Evolutionary conservation across 1,139 yeast genomes (phyloP).

Genomic region (Lizanozyma gosingica): DNA sequence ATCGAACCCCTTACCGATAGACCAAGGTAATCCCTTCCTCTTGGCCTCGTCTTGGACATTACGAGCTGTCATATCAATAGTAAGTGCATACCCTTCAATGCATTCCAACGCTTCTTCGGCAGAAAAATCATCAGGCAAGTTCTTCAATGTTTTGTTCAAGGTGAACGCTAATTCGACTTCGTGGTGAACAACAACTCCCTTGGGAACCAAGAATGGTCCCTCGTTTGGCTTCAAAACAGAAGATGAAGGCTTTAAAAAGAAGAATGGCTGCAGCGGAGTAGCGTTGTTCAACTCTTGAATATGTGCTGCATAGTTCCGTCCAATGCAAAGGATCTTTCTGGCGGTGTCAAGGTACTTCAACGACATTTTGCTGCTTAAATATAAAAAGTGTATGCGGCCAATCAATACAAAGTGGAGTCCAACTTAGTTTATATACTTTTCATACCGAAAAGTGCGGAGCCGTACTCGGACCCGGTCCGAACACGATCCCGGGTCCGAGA

Average conservation of each 20-base stretch:
- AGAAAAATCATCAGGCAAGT: constrained; percentile 49
- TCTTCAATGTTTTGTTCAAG: constrained; percentile 53
- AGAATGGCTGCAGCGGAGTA: constrained; percentile 78
- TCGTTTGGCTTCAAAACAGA: constrained; percentile 49
- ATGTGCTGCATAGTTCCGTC: constrained; percentile 94
- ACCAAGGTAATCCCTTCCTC: constrained; percentile 92
- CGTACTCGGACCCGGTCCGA: too few species aligned
- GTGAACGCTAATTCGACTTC: constrained; percentile 88
- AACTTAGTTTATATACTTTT: too few species aligned
- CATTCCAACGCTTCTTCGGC: constrained; percentile 63
- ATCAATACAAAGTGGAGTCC: too few species aligned
- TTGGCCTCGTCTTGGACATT: constrained; percentile 95
- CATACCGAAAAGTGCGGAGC: too few species aligned
- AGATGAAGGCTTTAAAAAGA: constrained; percentile 80
- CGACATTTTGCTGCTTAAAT: constrained; percentile 33
- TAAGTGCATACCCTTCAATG: constrained; percentile 78
- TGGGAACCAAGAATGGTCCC: constrained; percentile 80
- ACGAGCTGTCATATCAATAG: constrained; percentile 91
- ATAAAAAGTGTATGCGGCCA: too few species aligned
- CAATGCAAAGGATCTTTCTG: constrained; percentile 83
- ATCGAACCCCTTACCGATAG: constrained; percentile 93
- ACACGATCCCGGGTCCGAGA: too few species aligned
- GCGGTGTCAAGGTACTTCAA: constrained; percentile 55
- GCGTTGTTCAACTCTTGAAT: constrained; percentile 80
- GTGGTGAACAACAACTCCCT: constrained; percentile 76